Evolutionary conservation across 371 early-diverging fungal species (phyloP).

Genomic region (Capniomyces stellatus): DNA sequence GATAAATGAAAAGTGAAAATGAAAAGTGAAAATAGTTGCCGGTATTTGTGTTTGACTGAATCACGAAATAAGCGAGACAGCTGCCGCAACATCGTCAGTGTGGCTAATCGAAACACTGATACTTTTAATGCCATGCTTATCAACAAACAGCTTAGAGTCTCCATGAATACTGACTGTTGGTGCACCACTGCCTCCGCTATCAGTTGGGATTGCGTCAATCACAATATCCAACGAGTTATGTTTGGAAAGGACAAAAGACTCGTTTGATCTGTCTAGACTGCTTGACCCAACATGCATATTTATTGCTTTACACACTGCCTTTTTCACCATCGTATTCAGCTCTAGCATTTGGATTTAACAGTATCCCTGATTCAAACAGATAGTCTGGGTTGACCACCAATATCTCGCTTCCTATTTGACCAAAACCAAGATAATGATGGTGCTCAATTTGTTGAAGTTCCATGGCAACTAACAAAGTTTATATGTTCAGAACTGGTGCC

Average conservation of each 20-base stretch:
- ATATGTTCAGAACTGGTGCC: slow-evolving; percentile 92
- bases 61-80: no score
- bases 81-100: slow-evolving; percentile 33
- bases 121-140: slow-evolving; percentile 44
- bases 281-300: no score
- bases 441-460: slow-evolving; percentile 79
- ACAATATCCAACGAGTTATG: no score
- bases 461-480: no score
- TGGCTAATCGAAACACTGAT: slow-evolving; percentile 87
- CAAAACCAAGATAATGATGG: slow-evolving; percentile 89
- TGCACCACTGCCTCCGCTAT: slow-evolving; percentile 77
- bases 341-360: slow-evolving; percentile 75
- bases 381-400: slow-evolving; percentile 84
- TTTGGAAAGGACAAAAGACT: no score
- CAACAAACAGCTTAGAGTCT: slow-evolving; percentile 47
- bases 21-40: no score
- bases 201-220: no score
- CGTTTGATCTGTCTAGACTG: no score
- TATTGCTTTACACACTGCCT: slow-evolving; percentile 88
- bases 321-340: slow-evolving; percentile 79
- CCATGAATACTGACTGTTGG: slow-evolving; percentile 69
- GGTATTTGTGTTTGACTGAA: no score
- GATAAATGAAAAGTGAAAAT: no score
- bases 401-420: slow-evolving; percentile 88
- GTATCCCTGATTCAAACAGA: slow-evolving; percentile 59